Evolutionary conservation across 2,329 filamentous ascomycete genomes (phyloP).

Genomic region (Aureobasidium subglaciale): DNA sequence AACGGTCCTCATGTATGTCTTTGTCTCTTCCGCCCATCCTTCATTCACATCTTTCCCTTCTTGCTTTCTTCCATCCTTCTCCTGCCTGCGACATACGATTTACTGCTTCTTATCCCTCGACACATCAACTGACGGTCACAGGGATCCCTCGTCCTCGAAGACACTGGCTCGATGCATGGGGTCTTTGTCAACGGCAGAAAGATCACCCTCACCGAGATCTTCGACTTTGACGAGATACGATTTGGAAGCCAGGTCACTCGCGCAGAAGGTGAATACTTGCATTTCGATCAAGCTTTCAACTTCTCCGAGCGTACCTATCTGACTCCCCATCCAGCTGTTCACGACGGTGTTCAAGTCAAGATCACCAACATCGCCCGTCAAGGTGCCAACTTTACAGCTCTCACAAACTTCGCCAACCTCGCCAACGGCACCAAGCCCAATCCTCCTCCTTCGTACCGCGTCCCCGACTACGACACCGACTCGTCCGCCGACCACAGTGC

Average conservation of each 20-base stretch:
- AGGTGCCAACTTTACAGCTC: neutral
- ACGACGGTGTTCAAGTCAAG: neutral
- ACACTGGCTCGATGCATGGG: constrained; percentile 28
- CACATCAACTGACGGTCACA: constrained; percentile 4
- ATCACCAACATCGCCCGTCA: neutral
- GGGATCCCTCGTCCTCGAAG: constrained; percentile 24
- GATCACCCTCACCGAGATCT: constrained; percentile 17
- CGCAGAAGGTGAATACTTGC: neutral
- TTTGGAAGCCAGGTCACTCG: constrained; percentile 25
- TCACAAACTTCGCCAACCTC: neutral
- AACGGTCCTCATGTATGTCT: constrained; percentile 10
- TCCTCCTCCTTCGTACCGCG: neutral
- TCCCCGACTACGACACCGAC: constrained; percentile 7
- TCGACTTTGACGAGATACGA: constrained; percentile 25
- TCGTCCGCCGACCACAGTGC: neutral
- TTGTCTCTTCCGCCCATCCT: too few relatives aligned
- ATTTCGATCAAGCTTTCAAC: constrained; percentile 2
- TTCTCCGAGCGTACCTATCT: constrained; percentile 14
- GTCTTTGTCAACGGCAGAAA: constrained; percentile 28
- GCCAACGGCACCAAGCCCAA: neutral
- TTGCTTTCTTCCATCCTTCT: neutral
- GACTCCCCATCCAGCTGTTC: constrained; percentile 7
- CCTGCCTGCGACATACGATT: constrained; percentile 13
- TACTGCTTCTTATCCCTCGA: constrained; percentile 13
- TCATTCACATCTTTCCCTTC: neutral